These are phyloP conservation scores for Oryza longistaminata DNA, from an alignment of 176 grass and related monocot genomes.

Conservation along the genomic window DNA sequence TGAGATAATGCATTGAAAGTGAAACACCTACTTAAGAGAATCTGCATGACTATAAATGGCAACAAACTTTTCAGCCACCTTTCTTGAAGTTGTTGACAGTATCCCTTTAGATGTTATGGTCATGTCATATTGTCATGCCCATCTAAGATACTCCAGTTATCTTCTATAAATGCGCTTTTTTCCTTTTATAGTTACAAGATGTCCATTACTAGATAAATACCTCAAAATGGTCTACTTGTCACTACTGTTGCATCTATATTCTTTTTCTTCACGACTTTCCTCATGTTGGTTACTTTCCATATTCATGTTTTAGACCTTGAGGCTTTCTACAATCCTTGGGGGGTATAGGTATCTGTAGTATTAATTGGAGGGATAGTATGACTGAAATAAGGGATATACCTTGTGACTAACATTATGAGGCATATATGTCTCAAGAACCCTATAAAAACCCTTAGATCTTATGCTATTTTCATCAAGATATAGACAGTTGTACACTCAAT, in stretches of 20 bases:
- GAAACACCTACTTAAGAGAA: neutral
- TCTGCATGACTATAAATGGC: neutral
- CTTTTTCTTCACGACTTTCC: conserved; percentile 1
- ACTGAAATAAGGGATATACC: too few species aligned
- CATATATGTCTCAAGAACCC: too few species aligned
- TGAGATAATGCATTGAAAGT: neutral
- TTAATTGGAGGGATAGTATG: too few species aligned
- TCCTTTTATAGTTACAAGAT: neutral
- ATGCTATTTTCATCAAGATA: neutral
- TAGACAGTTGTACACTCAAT: neutral
- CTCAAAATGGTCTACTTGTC: neutral
- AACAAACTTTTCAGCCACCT: neutral
- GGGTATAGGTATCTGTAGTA: too few species aligned
- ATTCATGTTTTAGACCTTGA: neutral
- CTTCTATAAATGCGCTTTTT: neutral
- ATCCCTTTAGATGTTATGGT: neutral
- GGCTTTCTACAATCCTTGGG: too few species aligned
- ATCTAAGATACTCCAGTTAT: conserved; percentile 1
- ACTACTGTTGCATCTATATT: neutral
- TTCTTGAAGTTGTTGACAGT: neutral
- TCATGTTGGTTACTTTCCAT: neutral
- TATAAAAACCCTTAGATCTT: too few species aligned
- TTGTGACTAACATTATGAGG: too few species aligned
- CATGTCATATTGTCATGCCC: neutral
- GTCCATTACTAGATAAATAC: neutral